A percentile compares a stretch with the other conserved stretches of the same genome.
These are phyloP conservation scores for Zygosaccharomyces sapae DNA, from an alignment of 1,139 yeast genomes.

Conservation along the genomic window DNA sequence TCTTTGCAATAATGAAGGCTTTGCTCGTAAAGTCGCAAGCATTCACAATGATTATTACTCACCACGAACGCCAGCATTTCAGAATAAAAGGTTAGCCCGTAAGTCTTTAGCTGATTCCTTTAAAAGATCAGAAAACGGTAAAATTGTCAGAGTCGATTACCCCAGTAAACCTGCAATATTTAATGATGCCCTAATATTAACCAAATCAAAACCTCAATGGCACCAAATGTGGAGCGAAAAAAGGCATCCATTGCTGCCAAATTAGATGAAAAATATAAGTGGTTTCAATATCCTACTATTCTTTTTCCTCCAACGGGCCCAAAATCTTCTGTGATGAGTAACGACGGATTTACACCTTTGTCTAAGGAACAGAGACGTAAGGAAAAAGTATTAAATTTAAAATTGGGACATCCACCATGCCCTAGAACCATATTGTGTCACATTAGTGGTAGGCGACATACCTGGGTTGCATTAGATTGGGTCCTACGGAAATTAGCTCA, in stretches of 20 bases:
- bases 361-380: conserved; percentile 27
- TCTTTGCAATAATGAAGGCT: conserved; percentile 31
- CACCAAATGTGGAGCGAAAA: conserved; percentile 22
- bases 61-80: conserved; percentile 21
- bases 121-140: conserved; percentile 26
- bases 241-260: conserved; percentile 20
- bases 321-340: conserved; percentile 9
- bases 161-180: conserved; percentile 33
- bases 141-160: conserved; percentile 33
- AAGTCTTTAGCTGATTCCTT: conserved; percentile 19
- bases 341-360: conserved; percentile 27
- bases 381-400: conserved; percentile 23
- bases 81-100: conserved; percentile 9
- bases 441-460: conserved; percentile 64
- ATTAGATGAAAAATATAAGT: conserved; percentile 12
- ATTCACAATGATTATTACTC: conserved; percentile 16
- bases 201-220: conserved; percentile 27
- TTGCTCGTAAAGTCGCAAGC: conserved; percentile 17
- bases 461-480: conserved; percentile 81
- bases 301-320: conserved; percentile 16
- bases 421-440: conserved; percentile 59
- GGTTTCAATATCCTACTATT: conserved; percentile 24
- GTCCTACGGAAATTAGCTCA: conserved; percentile 48
- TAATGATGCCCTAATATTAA: conserved; percentile 32
- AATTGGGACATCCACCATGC: conserved; percentile 30